Evolutionary conservation across 2,329 filamentous ascomycete species (phyloP), one percentile per base, ranked within the genome.

Genomic region (Calonectria pseudoturangicola): DNA sequence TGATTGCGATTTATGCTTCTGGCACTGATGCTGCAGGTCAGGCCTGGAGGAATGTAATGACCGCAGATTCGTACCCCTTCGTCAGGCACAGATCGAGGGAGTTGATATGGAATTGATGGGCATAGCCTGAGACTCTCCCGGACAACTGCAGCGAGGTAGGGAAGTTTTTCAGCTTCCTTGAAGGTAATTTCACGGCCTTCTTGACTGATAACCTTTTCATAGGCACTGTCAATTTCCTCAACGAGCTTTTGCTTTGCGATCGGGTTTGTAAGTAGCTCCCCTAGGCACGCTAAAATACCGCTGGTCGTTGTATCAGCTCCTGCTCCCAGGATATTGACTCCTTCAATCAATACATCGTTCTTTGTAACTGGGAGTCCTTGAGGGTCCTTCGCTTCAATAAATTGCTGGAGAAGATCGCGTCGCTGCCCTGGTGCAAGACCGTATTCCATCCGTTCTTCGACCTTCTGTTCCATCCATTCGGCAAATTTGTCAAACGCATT

Each of bases 41-140:
- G 33, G 0, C 73, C 71, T 0, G 18, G 27, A 4, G 73, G 68
- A 18, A 75, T n/a, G 28, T 69, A 72, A 9, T 73, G 41, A 12
- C 41, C n/a, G 3, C 71, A 56, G 6, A 73, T 28, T 0, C 69
- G 47, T 1, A 43, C 47, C 12, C 73, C 68, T 12, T 54, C 54
- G 4, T 47, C 1, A 2, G 71, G 65, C 0, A 66, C 39, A 5
- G 63, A 4, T 6, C 73, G 73, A 7, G 73, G 73, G 13, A 75
- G 73, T 9, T 75, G 73, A 9, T 75, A 75, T 10, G 73, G 73
- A 4, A 73, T 73, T 2, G 71, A 75, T 2, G 71, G 71, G 25
- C 68, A 69, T 0, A 75, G 25, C 2, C 71, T 62, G 1, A 63
- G 71, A 15, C 73, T 75, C 27, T 75, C 73, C 7, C 21, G 30